A percentile compares a stretch with the other conserved stretches of the same genome.
phyloP scores from a whole-genome alignment of 2,329 filamentous ascomycete genomes.

The Pezicula radicicola region DNA sequence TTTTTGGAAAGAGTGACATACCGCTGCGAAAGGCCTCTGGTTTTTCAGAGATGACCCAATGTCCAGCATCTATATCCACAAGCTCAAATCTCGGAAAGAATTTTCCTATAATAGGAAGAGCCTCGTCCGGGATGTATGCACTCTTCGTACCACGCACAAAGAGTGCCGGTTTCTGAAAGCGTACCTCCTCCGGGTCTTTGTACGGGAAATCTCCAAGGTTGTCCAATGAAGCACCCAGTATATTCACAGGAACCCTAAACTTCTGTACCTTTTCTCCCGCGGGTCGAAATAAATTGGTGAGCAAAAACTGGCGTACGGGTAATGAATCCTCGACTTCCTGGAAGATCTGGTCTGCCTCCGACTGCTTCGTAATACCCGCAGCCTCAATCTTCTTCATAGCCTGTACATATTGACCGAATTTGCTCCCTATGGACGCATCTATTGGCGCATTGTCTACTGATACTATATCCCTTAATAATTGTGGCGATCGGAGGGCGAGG shows the following conservation, averaged over 20 bases:
- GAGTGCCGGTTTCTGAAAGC: slow-evolving; percentile 75
- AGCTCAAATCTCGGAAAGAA: slow-evolving; percentile 80
- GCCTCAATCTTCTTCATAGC: slow-evolving; percentile 82
- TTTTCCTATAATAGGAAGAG: slow-evolving; percentile 71
- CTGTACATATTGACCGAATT: slow-evolving; percentile 77
- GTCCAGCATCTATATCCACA: slow-evolving; percentile 72
- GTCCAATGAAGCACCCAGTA: slow-evolving; percentile 64
- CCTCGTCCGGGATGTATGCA: slow-evolving; percentile 77
- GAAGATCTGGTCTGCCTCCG: slow-evolving; percentile 79
- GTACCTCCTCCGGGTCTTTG: slow-evolving; percentile 62
- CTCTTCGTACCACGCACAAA: slow-evolving; percentile 78
- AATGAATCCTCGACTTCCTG: slow-evolving; percentile 70
- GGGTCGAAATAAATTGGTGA: slow-evolving; percentile 74
- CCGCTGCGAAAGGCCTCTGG: slow-evolving; percentile 75
- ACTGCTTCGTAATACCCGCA: slow-evolving; percentile 62
- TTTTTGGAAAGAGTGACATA: slow-evolving; percentile 36
- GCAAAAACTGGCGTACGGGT: slow-evolving; percentile 82
- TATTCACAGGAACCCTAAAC: slow-evolving; percentile 77
- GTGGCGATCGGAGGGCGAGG: slow-evolving; percentile 69
- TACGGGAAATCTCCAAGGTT: slow-evolving; percentile 85
- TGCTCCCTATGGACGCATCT: slow-evolving; percentile 69
- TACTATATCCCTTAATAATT: slow-evolving; percentile 67
- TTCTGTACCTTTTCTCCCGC: slow-evolving; percentile 51
- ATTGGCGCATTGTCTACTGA: slow-evolving; percentile 91
- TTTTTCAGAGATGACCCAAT: slow-evolving; percentile 90